Evolutionary conservation across 2,329 filamentous ascomycete species (phyloP).

Genomic region (Metarhizium robertsii): DNA sequence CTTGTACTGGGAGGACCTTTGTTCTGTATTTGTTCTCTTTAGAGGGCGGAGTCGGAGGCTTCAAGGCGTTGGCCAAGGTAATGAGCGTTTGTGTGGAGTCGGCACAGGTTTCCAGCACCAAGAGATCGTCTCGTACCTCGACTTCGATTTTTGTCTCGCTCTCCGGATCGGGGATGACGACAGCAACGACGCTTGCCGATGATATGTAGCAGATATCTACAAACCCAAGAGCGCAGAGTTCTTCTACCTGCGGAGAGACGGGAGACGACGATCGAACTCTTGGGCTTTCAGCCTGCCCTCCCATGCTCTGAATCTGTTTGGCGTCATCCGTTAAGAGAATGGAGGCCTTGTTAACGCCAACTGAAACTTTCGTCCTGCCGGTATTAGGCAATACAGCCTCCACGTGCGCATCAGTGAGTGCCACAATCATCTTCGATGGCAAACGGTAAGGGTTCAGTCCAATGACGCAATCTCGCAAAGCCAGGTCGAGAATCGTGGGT

Average conservation of each 20-base stretch:
- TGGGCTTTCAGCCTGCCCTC: conserved; percentile 8
- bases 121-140: conserved; percentile 73
- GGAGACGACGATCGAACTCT: conserved; percentile 21
- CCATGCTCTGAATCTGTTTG: conserved; percentile 18
- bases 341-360: conserved; percentile 71
- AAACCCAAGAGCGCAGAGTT: conserved; percentile 59
- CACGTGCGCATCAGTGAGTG: conserved; percentile 69
- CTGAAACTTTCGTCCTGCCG: conserved; percentile 50
- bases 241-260: conserved; percentile 41
- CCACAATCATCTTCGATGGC: conserved; percentile 66
- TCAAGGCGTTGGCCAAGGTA: conserved; percentile 65
- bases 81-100: conserved; percentile 94
- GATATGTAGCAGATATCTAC: conserved; percentile 84
- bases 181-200: conserved; percentile 61
- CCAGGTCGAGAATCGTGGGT: conserved; percentile 61
- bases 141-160: conserved; percentile 60
- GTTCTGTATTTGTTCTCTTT: conserved; percentile 81
- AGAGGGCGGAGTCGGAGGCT: conserved; percentile 74
- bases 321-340: conserved; percentile 76
- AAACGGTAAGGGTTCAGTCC: conserved; percentile 75
- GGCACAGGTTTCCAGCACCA: conserved; percentile 90
- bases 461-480: conserved; percentile 70
- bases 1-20: conserved; percentile 73
- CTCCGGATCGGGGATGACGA: conserved; percentile 43
- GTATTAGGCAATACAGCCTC: conserved; percentile 58